Evolutionary conservation across 164 flowering plant species (phyloP).

Genomic region (Chimonanthus salicifolius): DNA sequence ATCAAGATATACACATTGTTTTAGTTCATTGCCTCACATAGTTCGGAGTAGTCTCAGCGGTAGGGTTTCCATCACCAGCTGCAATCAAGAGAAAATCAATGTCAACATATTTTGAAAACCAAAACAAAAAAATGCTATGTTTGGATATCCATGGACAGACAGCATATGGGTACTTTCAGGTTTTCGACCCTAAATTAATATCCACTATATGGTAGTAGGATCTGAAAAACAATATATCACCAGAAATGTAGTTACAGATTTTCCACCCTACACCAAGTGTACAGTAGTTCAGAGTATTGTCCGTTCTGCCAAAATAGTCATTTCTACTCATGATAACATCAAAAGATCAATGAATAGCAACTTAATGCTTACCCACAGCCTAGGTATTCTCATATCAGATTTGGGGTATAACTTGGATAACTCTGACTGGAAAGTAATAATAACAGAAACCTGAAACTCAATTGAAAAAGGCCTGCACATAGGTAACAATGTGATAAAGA

Average conservation of each 20-base stretch:
- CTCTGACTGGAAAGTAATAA: conserved; percentile 69
- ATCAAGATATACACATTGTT: background rate
- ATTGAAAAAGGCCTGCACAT: conserved; percentile 72
- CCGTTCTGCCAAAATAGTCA: background rate
- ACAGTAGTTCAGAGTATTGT: background rate
- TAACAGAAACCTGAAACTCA: conserved; percentile 70
- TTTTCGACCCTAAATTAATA: background rate
- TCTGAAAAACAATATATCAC: background rate
- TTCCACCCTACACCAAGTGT: background rate
- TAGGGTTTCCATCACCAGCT: conserved; percentile 76
- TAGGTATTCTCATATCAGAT: conserved; percentile 67
- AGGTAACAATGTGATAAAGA: background rate
- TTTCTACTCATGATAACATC: background rate
- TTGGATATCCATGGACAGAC: background rate
- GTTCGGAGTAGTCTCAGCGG: conserved; percentile 63
- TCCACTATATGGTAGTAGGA: background rate
- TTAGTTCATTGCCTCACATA: conserved; percentile 19
- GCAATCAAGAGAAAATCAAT: conserved; percentile 12
- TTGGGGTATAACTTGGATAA: conserved; percentile 51
- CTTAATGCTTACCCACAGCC: conserved; percentile 65
- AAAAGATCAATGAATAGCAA: background rate
- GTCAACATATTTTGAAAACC: background rate
- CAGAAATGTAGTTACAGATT: background rate
- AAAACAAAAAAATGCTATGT: background rate
- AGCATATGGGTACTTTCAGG: background rate